Percentiles rank a stretch among this genome's conserved stretches.
These are phyloP conservation scores for Alternaria alternata DNA, from an alignment of 2,329 filamentous ascomycete genomes.

Conservation along the genomic window DNA sequence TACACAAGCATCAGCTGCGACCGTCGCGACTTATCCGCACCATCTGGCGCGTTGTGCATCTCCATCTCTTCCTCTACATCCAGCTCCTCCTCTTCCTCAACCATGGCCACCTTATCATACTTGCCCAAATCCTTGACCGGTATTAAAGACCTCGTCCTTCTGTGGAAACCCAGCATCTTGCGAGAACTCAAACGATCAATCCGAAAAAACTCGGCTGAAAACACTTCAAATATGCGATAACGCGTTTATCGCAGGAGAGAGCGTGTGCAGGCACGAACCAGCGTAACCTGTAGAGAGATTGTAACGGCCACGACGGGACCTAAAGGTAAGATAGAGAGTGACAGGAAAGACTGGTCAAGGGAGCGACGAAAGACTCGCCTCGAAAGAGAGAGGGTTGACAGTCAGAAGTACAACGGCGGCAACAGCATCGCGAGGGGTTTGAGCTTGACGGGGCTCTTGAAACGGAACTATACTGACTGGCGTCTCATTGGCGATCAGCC, in stretches of 20 bases:
- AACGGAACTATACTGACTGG: conserved; percentile 21
- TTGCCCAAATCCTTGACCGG: conserved; percentile 54
- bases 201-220: conserved; percentile 8
- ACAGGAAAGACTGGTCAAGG: conserved; percentile 41
- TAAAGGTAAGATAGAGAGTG: conserved; percentile 42
- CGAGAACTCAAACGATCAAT: conserved; percentile 12
- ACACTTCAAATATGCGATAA: conserved; percentile 18
- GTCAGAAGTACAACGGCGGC: conserved; percentile 17
- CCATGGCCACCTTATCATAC: conserved; percentile 50
- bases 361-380: conserved; percentile 42
- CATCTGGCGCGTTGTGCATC: conserved; percentile 23
- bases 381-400: conserved; percentile 29
- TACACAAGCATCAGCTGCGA: conserved; percentile 55
- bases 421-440: conserved; percentile 28
- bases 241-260: conserved; percentile 19
- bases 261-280: conserved; percentile 33
- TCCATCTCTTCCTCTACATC: conserved; percentile 43
- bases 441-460: conserved; percentile 24
- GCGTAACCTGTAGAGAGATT: conserved; percentile 42
- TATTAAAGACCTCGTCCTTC: conserved; percentile 53
- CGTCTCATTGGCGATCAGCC: conserved; percentile 25
- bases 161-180: conserved; percentile 56
- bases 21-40: conserved; percentile 33
- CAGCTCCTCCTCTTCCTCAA: conserved; percentile 38
- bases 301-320: conserved; percentile 41